Percentiles rank a stretch among this genome's conserved stretches.
phyloP scores from a whole-genome alignment of 768 basidiomycete genomes.

The Pisolithus albus region DNA sequence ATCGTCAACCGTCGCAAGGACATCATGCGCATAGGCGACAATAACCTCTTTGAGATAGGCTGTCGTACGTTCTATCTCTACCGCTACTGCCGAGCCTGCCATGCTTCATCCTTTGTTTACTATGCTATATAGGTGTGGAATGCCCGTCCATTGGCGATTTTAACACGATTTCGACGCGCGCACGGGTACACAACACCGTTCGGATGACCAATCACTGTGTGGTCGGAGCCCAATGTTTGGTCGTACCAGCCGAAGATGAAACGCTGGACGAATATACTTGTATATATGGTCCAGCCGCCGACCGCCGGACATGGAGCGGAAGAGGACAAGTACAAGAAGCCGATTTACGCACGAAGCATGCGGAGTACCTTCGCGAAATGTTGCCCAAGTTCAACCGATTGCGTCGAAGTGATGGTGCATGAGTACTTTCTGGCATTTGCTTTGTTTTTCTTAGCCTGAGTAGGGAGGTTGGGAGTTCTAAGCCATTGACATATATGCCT shows the following conservation, averaged over 20 bases:
- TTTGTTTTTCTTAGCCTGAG: too few species aligned
- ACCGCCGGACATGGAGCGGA: conserved; percentile 79
- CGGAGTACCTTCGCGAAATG: conserved; percentile 89
- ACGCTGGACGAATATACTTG: conserved; percentile 76
- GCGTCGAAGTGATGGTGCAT: conserved; percentile 51
- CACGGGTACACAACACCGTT: conserved; percentile 79
- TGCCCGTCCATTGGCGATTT: conserved; percentile 74
- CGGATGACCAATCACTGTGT: conserved; percentile 75
- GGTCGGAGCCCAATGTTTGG: conserved; percentile 72
- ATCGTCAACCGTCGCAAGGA: conserved; percentile 88
- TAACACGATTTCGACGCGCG: conserved; percentile 83
- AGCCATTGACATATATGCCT: too few species aligned
- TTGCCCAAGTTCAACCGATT: conserved; percentile 82
- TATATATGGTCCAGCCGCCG: conserved; percentile 70
- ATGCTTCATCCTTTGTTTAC: neutral
- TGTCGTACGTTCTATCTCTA: conserved; percentile 55
- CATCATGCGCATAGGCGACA: conserved; percentile 88
- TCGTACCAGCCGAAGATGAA: conserved; percentile 76
- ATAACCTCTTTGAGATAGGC: conserved; percentile 91
- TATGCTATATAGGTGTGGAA: conserved; percentile 61
- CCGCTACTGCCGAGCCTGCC: neutral
- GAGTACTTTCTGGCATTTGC: conserved; percentile 10
- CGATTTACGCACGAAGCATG: conserved; percentile 80
- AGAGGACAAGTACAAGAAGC: conserved; percentile 77
- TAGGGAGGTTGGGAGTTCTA: too few species aligned